Evolutionary conservation across 352 stramenopile species (phyloP), one percentile per base, ranked within the genome.

Genomic region (Phytophthora quininea): DNA sequence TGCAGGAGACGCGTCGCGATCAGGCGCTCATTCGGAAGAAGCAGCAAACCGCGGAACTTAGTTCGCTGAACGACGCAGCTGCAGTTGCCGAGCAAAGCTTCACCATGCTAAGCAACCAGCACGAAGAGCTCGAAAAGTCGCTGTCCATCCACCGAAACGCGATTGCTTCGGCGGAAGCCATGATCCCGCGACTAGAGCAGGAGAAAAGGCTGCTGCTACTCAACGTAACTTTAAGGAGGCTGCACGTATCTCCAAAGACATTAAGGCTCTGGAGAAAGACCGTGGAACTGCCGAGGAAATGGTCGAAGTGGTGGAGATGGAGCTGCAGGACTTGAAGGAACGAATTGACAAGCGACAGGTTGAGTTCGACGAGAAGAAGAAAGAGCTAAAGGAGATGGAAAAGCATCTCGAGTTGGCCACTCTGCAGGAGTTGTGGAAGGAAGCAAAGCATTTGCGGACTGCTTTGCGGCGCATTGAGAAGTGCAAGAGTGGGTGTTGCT

Each of bases 151-250:
- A 93, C 54, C 79, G 76, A n/a, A 94, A 92, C 62, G 82, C 87
- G 11, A 93, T 94, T 53, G 86, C 87, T 19, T 93, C 88, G 7
- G 88, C 88, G 8, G 83, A 91, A 45, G 74, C 86, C 9, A 90
- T 92, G 76, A 90, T 96, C 49, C 88, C 88, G 1, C 77, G 80
- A 8, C 75, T 94, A 10, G 88, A 94, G 48, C 73, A 88, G 43
- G 88, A 96, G 49, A 96, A 96, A 93, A 94, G 60, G 65, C 72
- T 0, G 84, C 88, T 29, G 88, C 86, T 33, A 67, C 86, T 11
- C 79, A 93, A 52, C 80, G 88, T n/a, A 93, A 96, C 64, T 96
- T 96, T 60, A 94, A 96, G 64, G 88, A 96, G 40, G 88, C 88
- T 5, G 88, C 88, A 2, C 74, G 86, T 19, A 90, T 96, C 24